phyloP scores from a whole-genome alignment of 192 early-diverging fungal species.

The Podila verticillata region DNA sequence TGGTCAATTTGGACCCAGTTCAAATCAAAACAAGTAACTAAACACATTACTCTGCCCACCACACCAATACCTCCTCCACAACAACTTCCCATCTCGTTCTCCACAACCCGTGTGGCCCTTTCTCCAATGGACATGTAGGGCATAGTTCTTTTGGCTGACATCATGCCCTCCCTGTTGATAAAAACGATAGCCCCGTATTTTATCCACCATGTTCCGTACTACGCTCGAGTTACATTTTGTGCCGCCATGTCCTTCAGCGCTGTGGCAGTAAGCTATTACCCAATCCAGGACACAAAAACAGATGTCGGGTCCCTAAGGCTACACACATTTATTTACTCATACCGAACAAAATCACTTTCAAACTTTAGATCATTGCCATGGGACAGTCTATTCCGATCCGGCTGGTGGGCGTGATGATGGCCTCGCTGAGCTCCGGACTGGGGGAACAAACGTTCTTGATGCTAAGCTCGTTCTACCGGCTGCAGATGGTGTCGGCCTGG shows the following conservation, averaged over 20 bases:
- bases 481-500: constrained; percentile 54
- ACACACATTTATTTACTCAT: background rate
- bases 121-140: constrained; percentile 32
- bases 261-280: constrained; percentile 13
- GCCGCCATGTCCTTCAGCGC: constrained; percentile 34
- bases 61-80: background rate
- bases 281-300: too few species aligned
- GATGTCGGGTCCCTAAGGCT: too few species aligned
- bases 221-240: constrained; percentile 15
- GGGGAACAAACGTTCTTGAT: constrained; percentile 57
- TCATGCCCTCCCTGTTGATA: constrained; percentile 49
- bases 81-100: background rate
- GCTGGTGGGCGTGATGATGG: constrained; percentile 44
- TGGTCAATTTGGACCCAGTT: too few species aligned
- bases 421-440: constrained; percentile 54
- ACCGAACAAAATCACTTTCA: background rate
- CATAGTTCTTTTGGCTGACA: constrained; percentile 55
- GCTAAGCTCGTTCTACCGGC: constrained; percentile 52
- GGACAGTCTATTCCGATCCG: constrained; percentile 19
- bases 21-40: too few species aligned
- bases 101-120: too few species aligned
- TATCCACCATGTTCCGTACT: constrained; percentile 35
- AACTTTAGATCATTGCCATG: constrained; percentile 33
- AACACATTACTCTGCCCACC: background rate
- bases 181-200: constrained; percentile 56